Evolutionary conservation across 2,329 filamentous ascomycete species (phyloP), one percentile per base, ranked within the genome.

Genomic region (Stachybotrys echinatus): DNA sequence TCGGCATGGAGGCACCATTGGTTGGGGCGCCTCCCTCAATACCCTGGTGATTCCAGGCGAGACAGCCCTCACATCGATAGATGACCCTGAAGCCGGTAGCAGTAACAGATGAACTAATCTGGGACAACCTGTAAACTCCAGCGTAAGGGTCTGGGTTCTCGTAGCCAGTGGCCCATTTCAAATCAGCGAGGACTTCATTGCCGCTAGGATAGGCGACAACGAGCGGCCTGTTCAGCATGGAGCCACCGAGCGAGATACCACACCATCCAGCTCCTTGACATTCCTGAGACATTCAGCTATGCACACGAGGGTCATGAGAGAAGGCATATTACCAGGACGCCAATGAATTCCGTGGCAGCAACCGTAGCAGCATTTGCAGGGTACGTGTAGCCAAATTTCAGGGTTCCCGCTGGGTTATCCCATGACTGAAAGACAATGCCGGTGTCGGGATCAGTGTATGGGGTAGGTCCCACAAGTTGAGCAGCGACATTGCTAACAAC

Each of bases 41-140:
- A 3, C 74, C 75, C 22, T 73, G 69, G 39, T 80, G 71, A 55
- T 77, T 66, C 75, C 79, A 83, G 1, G 69, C 58, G 20, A 81
- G 68, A 61, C 80, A 83, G 55, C 74, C 73, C 55, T 83, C 65
- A 65, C 85, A 88, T 44, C 81, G 75, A 67, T 85, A 88, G n/a
- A 86, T 75, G 45, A 87, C 61, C 43, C 77, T 77, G 63, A 80
- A 88, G 55, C 78, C 70, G 23, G 77, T 81, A 17, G 73, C 71
- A 57, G 77, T 84, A 50, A 86, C 70, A 22, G 69, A 74, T 14
- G 77, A 76, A 14, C 76, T 79, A 53, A 87, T 78, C 55, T 83
- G 76, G 0, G 79, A 84, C 21, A 88, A 62, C 31, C 73, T 81
- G 8, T 84, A 83, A 54, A 81, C 72, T 49, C 85, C 85, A 1